Evolutionary conservation across 352 stramenopile species (phyloP), one percentile per base, ranked within the genome.

Genomic region (Globisporangium perplexum): DNA sequence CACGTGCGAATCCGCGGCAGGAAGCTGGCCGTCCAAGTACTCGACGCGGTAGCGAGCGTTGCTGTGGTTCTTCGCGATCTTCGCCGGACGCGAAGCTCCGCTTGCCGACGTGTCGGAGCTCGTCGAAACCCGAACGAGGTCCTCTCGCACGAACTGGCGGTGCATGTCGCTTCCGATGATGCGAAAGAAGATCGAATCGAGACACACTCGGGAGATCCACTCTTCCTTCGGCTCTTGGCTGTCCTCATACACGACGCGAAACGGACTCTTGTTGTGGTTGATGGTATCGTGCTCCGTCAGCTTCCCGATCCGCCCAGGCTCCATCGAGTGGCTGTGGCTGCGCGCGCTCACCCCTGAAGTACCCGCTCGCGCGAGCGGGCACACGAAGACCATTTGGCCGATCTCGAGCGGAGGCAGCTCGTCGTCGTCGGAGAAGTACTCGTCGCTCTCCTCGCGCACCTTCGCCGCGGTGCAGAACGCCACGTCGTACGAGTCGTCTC

Each of bases 21-120:
- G 60, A 11, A 26, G 26, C 1, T 57, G 54, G 4, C 52, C 57
- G 55, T 86, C 77, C 2, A 83, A 12, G 43, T 71, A 85, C 55
- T 60, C 52, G n/a, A 88, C 53, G 18, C 77, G 63, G 46, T 88
- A 88, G 28, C 59, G 63, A 4, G 66, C 73, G 57, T 82, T 81
- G 22, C 73, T 66, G 30, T 74, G 51, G 28, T 68, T 74, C 36
- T 67, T 62, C 0, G 58, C 26, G 41, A 88, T 59, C 38, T 67
- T 68, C 33, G 63, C 77, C 22, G 59, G 55, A 3, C 64, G 72
- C 5, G 50, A 60, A 18, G 31, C 43, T 11, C 57, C 43, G 11
- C 7, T 48, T 1, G 35, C 20, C 7, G 50, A 10, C 0, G 10
- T n/a, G 0, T 46, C 35, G 14, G 26, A 4, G 17, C 20, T 43